phyloP scores from a whole-genome alignment of 2,329 filamentous ascomycete species.

The Shiraia sp. region DNA sequence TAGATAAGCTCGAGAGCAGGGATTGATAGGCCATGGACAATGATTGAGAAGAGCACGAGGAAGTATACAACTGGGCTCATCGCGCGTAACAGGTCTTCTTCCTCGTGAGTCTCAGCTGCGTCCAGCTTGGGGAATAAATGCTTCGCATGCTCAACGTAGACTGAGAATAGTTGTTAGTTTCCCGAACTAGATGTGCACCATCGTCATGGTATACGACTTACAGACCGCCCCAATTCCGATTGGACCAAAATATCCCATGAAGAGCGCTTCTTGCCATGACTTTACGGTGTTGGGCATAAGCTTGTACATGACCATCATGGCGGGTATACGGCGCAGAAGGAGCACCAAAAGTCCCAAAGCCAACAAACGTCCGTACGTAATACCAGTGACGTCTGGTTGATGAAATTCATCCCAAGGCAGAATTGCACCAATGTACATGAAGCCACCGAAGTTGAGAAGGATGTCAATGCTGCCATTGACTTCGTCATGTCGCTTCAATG shows the following conservation, averaged over 20 bases:
- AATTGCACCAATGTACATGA: constrained; percentile 62
- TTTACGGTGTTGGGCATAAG: constrained; percentile 58
- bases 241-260: constrained; percentile 61
- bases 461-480: constrained; percentile 64
- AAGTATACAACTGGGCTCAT: constrained; percentile 54
- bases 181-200: too few species aligned
- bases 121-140: constrained; percentile 49
- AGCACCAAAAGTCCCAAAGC: constrained; percentile 58
- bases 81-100: constrained; percentile 46
- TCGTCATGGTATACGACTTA: too few species aligned
- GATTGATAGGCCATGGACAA: constrained; percentile 56
- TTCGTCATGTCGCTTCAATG: constrained; percentile 61
- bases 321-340: constrained; percentile 60
- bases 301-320: constrained; percentile 59
- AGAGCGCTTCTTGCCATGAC: constrained; percentile 62
- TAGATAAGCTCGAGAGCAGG: constrained; percentile 50
- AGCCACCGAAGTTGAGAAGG: constrained; percentile 63
- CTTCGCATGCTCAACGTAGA: constrained; percentile 52
- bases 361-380: constrained; percentile 57
- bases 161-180: too few species aligned
- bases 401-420: constrained; percentile 62
- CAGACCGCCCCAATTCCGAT: constrained; percentile 51
- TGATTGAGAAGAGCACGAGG: constrained; percentile 52
- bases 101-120: constrained; percentile 44
- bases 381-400: constrained; percentile 56